A percentile compares a stretch with the other conserved stretches of the same genome.
Conservation (phyloP, 139 green algal species). For the Microglena sp. region DNA sequence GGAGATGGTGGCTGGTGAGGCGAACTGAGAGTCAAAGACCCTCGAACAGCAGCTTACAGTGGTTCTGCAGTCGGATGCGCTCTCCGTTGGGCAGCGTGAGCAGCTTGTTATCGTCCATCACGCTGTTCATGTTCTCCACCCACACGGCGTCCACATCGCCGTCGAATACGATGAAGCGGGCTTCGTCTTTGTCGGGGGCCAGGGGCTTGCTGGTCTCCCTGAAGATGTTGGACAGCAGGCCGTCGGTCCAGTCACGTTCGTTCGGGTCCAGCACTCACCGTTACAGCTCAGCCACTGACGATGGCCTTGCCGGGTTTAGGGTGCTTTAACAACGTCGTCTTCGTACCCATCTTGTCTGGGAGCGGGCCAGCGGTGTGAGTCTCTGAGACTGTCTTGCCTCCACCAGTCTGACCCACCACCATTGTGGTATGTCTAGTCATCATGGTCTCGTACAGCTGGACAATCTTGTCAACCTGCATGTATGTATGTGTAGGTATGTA, state of each 20-base stretch:
- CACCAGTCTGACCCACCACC: constrained; percentile 75
- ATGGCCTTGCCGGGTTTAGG: constrained; percentile 36
- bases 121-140: constrained; percentile 86
- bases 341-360: constrained; percentile 71
- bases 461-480: constrained; percentile 64
- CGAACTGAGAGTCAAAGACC: constrained; percentile 41
- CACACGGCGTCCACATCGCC: constrained; percentile 79
- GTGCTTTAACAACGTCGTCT: constrained; percentile 62
- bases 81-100: constrained; percentile 78
- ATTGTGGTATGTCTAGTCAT: constrained; percentile 80
- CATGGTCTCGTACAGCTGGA: constrained; percentile 82
- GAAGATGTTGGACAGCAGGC: constrained; percentile 72
- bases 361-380: constrained; percentile 61
- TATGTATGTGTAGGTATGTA: too few species aligned
- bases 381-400: constrained; percentile 85
- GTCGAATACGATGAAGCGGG: constrained; percentile 69
- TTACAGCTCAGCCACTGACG: constrained; percentile 63
- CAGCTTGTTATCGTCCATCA: constrained; percentile 87
- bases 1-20: constrained; percentile 61
- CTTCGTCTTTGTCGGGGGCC: constrained; percentile 46
- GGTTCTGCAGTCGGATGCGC: constrained; percentile 67
- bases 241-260: constrained; percentile 77
- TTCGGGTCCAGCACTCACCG: constrained; percentile 66
- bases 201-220: constrained; percentile 67
- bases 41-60: constrained; percentile 77